phyloP scores from a whole-genome alignment of 2,329 filamentous ascomycete species.

The Keithomyces neogunnii region DNA sequence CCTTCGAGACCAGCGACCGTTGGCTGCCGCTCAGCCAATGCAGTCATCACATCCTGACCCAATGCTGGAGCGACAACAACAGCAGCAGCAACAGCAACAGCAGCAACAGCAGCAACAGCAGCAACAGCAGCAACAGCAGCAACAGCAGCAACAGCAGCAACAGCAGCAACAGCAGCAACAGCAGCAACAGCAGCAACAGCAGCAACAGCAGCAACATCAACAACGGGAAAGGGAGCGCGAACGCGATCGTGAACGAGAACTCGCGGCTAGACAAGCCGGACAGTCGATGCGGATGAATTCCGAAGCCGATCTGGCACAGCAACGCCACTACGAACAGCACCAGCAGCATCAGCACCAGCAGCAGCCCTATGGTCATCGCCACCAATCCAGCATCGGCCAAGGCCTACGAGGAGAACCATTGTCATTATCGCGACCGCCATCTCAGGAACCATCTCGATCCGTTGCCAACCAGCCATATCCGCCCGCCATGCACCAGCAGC shows the following conservation, averaged over 20 bases:
- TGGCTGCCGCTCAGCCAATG: conserved; percentile 6
- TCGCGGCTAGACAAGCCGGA: neutral
- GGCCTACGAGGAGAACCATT: conserved; percentile 30
- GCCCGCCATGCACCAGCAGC: conserved; percentile 23
- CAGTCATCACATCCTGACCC: conserved; percentile 3
- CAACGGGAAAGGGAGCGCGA: conserved; percentile 13
- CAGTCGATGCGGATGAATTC: conserved; percentile 36
- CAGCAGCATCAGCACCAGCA: neutral
- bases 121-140: no score
- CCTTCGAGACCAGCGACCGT: conserved; percentile 8
- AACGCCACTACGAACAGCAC: conserved; percentile 33
- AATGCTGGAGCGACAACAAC: conserved; percentile 12
- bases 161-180: no score
- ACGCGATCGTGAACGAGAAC: conserved; percentile 9
- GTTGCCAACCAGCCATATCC: conserved; percentile 25
- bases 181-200: no score
- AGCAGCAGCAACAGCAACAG: neutral
- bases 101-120: no score
- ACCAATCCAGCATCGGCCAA: conserved; percentile 28
- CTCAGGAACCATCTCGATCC: conserved; percentile 35
- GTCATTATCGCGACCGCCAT: conserved; percentile 27
- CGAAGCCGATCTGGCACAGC: conserved; percentile 35
- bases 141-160: no score
- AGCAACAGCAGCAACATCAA: conserved; percentile 4
- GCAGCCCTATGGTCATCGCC: conserved; percentile 29